Evolutionary conservation across 2,329 filamentous ascomycete genomes (phyloP).

Genomic region (Xenosphaeropsis pyriputrescens): DNA sequence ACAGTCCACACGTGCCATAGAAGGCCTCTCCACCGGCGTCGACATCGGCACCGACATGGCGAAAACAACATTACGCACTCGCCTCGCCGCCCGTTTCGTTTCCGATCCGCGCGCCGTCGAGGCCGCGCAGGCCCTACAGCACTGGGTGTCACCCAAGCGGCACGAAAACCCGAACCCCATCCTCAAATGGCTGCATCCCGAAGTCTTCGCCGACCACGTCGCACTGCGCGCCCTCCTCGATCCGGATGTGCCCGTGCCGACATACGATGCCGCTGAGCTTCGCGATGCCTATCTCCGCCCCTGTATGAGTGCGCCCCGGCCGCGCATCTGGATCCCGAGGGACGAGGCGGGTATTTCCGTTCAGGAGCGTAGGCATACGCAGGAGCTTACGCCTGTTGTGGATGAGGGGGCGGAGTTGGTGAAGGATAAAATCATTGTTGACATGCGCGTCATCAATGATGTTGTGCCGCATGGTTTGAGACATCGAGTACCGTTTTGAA

Average conservation of each 20-base stretch:
- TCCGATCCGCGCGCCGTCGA: too few relatives aligned
- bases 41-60: too few relatives aligned
- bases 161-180: conserved; percentile 27
- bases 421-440: conserved; percentile 23
- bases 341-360: conserved; percentile 38
- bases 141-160: conserved; percentile 15
- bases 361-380: conserved; percentile 40
- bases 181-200: conserved; percentile 39
- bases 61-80: too few relatives aligned
- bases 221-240: conserved; percentile 37
- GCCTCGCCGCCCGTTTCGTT: too few relatives aligned
- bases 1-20: too few relatives aligned
- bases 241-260: conserved; percentile 26
- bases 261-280: conserved; percentile 25
- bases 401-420: conserved; percentile 43
- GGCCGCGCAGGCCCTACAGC: too few relatives aligned
- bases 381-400: conserved; percentile 37
- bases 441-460: neutral
- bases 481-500: too few relatives aligned
- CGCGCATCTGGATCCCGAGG: conserved; percentile 45
- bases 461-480: neutral
- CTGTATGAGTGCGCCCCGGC: conserved; percentile 35
- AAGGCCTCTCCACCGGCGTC: too few relatives aligned
- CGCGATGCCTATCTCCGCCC: conserved; percentile 42
- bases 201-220: conserved; percentile 38